These are phyloP conservation scores for Dryas drummondii DNA, from an alignment of 306 rosid genomes.

Conservation along the genomic window DNA sequence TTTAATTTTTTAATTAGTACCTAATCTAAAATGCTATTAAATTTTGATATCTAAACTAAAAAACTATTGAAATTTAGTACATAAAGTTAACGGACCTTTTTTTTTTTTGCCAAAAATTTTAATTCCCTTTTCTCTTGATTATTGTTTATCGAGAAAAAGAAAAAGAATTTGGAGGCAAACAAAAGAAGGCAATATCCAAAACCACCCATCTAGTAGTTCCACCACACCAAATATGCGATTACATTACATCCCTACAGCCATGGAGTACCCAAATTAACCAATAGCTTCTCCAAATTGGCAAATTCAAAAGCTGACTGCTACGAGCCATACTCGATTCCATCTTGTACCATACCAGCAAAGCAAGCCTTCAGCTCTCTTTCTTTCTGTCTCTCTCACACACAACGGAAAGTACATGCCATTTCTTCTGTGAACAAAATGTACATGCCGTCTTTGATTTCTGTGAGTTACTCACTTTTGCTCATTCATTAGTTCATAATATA, in stretches of 20 bases:
- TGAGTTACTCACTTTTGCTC: conserved; percentile 6
- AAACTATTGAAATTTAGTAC: background rate
- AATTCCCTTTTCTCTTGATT: too few relatives aligned
- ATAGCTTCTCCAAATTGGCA: background rate
- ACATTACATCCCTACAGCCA: background rate
- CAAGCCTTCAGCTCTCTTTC: background rate
- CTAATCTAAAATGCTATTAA: too few relatives aligned
- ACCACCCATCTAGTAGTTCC: background rate
- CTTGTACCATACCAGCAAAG: background rate
- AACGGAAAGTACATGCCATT: conserved; percentile 11
- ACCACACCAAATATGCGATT: background rate
- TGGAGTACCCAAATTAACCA: background rate
- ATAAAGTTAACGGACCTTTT: conserved; percentile 29
- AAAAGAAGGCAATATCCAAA: background rate
- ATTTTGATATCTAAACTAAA: too few relatives aligned
- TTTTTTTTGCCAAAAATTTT: background rate
- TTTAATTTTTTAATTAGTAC: too few relatives aligned
- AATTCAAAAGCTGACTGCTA: background rate
- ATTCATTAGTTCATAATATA: conserved; percentile 9
- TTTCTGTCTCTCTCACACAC: conserved; percentile 5
- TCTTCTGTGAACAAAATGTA: conserved; percentile 10
- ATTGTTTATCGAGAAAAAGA: background rate
- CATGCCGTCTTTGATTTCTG: conserved; percentile 11
- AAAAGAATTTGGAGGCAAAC: background rate
- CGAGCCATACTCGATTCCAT: background rate